Evolutionary conservation across 2,329 filamentous ascomycete genomes (phyloP).

Genomic region (Paraphoma sp.): DNA sequence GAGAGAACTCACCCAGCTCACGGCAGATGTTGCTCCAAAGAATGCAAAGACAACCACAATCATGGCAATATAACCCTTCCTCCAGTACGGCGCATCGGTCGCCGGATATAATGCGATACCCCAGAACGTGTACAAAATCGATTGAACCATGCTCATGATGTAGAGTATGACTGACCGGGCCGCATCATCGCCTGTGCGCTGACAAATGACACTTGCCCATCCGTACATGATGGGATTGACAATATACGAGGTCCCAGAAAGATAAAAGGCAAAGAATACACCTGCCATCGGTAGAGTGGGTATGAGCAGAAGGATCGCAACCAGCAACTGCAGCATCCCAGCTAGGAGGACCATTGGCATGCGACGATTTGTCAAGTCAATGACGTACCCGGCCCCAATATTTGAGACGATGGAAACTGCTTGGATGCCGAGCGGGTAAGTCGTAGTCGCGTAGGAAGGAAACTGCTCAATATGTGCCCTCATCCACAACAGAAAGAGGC

Average conservation of each 20-base stretch:
- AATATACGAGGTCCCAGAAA: slow-evolving; percentile 49
- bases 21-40: slow-evolving; percentile 27
- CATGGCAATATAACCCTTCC: slow-evolving; percentile 48
- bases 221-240: slow-evolving; percentile 50
- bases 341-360: slow-evolving; percentile 47
- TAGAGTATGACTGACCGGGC: slow-evolving; percentile 49
- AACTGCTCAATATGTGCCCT: slow-evolving; percentile 26
- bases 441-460: slow-evolving; percentile 59
- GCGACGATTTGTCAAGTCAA: slow-evolving; percentile 46
- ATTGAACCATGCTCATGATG: slow-evolving; percentile 51
- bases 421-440: slow-evolving; percentile 64
- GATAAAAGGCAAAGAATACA: slow-evolving; percentile 49
- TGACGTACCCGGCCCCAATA: slow-evolving; percentile 46
- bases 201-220: slow-evolving; percentile 50
- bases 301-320: slow-evolving; percentile 42
- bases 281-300: slow-evolving; percentile 39
- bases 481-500: slow-evolving; percentile 35
- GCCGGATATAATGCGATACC: slow-evolving; percentile 53
- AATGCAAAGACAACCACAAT: slow-evolving; percentile 39
- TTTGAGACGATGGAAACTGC: slow-evolving; percentile 63
- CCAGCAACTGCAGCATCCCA: slow-evolving; percentile 41
- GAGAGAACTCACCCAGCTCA: slow-evolving; percentile 23
- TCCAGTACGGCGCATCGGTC: slow-evolving; percentile 53
- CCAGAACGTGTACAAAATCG: slow-evolving; percentile 55
- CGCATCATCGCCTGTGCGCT: slow-evolving; percentile 51